Evolutionary conservation across 129 eudicot genomes (phyloP).

Genomic region (Centaurea solstitialis): DNA sequence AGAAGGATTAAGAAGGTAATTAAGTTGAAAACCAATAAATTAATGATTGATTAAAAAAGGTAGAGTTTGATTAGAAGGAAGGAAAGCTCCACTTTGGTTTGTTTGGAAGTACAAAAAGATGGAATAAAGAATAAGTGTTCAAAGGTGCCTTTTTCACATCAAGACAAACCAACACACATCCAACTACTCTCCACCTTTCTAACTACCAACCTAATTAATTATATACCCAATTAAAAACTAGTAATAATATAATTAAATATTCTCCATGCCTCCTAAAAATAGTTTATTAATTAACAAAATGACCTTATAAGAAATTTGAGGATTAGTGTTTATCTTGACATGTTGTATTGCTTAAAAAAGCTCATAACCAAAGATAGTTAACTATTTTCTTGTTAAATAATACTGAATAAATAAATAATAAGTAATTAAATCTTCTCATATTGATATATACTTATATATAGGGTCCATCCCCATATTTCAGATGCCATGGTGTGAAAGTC

Average conservation of each 20-base stretch:
- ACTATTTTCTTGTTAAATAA: too few species aligned
- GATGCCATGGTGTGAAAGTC: too few species aligned
- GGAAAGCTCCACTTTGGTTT: conserved; percentile 29
- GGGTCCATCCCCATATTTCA: too few species aligned
- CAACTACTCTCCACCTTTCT: conserved; percentile 17
- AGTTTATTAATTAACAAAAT: background rate
- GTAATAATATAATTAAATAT: background rate
- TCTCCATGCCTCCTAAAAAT: background rate
- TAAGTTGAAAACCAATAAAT: background rate
- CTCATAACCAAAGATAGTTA: too few species aligned
- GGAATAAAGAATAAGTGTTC: background rate
- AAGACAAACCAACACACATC: conserved; percentile 8
- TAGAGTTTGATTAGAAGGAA: conserved; percentile 25
- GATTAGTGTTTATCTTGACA: too few species aligned
- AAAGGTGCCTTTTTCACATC: conserved; percentile 6
- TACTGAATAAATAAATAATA: too few species aligned
- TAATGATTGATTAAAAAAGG: conserved; percentile 18
- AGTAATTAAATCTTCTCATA: too few species aligned
- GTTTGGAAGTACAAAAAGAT: conserved; percentile 16
- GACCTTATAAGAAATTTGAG: too few species aligned
- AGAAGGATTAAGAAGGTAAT: background rate
- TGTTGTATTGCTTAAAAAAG: too few species aligned
- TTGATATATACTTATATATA: too few species aligned
- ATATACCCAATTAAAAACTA: background rate
- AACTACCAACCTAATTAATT: conserved; percentile 2